Evolutionary conservation across 768 basidiomycete species (phyloP), one percentile per base, ranked within the genome.

Genomic region (Cubamyces lactineus): DNA sequence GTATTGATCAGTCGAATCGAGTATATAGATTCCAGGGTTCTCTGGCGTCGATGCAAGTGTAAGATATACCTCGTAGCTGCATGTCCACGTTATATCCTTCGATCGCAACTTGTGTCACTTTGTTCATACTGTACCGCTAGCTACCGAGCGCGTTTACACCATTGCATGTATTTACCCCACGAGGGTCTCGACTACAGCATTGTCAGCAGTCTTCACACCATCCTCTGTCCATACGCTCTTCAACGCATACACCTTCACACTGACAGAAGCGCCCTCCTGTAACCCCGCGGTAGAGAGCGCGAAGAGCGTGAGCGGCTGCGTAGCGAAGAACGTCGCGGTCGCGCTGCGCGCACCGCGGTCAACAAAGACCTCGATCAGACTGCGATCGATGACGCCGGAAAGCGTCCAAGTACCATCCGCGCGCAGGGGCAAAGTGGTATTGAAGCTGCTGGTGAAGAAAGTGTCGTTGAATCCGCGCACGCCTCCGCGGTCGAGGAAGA

Each of bases 341-440:
- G 53, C 62, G 57, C 57, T 63, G 19, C 24, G 19, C 28, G 46
- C 52, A 40, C 62, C 62, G 30, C 34, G 57, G 28, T 63, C 46
- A 4, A 63, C 21, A 47, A 63, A 63, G 17, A 63, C 57, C 28
- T 63, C 62, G 15, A 63, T 34, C 26, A 59, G 54, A 52, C 57
- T 59, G 47, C 62, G 52, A 30, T 63, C 62, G 17, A 63, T 38
- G 26, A 63, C 57, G 24, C 46, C 57, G 15, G 56, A 47, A 9
- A 63, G 53, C 47, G 53, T 63, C 62, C 57, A 58, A 19, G 47
- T 45, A 40, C 62, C 62, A 53, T 59, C 62, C 21, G 52, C 52
- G 40, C 47, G 62, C 26, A 53, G 41, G 47, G 47, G 45, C 26
- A 53, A 48, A 13, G 51, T 5, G 9, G 53, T 42, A 8, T 57